These are phyloP conservation scores for Cyberlindnera xishuangbannaensis DNA, from an alignment of 805 yeast species.

Conservation along the genomic window DNA sequence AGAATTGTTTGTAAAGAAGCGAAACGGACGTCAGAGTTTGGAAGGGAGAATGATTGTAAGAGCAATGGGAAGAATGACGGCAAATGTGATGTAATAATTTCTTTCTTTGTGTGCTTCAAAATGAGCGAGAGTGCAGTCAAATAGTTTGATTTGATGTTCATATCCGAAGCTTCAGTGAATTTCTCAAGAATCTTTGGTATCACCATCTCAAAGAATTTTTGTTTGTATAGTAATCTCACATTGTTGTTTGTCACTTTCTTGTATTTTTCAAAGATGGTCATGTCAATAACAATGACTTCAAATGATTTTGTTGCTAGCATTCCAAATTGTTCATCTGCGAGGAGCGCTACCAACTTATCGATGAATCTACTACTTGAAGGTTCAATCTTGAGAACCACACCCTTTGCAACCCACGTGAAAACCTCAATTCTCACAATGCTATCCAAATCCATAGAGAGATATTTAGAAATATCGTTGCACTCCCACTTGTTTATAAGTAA, in stretches of 20 bases:
- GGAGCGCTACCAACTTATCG: constrained; percentile 29
- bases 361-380: constrained; percentile 29
- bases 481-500: constrained; percentile 54
- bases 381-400: constrained; percentile 56
- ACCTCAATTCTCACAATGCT: constrained; percentile 41
- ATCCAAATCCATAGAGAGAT: constrained; percentile 2
- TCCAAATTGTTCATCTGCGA: constrained; percentile 31
- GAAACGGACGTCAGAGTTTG: constrained; percentile 38
- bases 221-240: constrained; percentile 70
- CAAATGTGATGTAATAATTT: constrained; percentile 61
- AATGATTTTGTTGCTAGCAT: constrained; percentile 42
- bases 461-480: constrained; percentile 1
- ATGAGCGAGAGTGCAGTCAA: constrained; percentile 64
- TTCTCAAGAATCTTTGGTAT: constrained; percentile 50
- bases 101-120: constrained; percentile 56
- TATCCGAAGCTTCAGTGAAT: constrained; percentile 28
- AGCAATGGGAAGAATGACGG: constrained; percentile 63
- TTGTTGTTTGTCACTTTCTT: constrained; percentile 45
- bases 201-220: constrained; percentile 60
- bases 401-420: constrained; percentile 67
- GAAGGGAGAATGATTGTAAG: constrained; percentile 52
- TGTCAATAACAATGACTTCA: constrained; percentile 62
- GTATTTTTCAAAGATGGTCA: constrained; percentile 49
- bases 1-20: constrained; percentile 58
- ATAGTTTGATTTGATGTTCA: constrained; percentile 40